Base-by-base conservation (phyloP, 2,329 filamentous ascomycete species). In the Aspergillus costaricaensis region DNA sequence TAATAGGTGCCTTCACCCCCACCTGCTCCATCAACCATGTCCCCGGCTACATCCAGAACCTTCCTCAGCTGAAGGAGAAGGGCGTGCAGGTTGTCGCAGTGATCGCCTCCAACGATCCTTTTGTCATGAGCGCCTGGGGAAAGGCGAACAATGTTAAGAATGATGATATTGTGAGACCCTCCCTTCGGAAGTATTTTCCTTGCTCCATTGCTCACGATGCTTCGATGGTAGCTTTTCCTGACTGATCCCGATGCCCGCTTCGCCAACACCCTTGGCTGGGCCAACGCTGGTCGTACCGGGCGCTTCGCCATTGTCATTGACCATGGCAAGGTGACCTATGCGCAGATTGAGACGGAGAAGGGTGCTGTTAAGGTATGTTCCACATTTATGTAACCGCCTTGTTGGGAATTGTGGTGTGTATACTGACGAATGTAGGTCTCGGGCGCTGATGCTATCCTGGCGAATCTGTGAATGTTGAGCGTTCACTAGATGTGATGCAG, bases 111-210 rank as follows among this genome's bases (percentile, higher is more conserved):
- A 96, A 96, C 76, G 92, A 96, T 76, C 81, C 88, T 55, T 95
- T 84, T 72, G 92, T 96, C 73, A 94, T 94, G 91, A 88, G 87
- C 67, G 91, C 90, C 19, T 94, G 91, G 91, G 89, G 87, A 77
- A 96, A 96, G 84, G 91, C 91, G 67, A 94, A 96, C 76, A 82
- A 84, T 44, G 82, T 93, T 70, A 88, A 86, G 72, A 86, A 88
- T 63, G 87, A 94, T 69, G 83, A 85, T 65, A 85, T 89, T 65
- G 82, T 88, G 73, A 55, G 80, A 74, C 10, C 10, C 12, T 12
- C 12, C 12, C 32, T 2, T 6, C 10, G 32, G 0, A 36, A 5
- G 2, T 15, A 15, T 12, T 36, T 6, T 36, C 10, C 10, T 12
- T 30, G 9, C 10, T 12, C 27, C 27, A 2, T 14, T 14, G 32